Evolutionary conservation across 1,284 basidiomycete species (phyloP).

Genomic region (Trametes hirsuta): DNA sequence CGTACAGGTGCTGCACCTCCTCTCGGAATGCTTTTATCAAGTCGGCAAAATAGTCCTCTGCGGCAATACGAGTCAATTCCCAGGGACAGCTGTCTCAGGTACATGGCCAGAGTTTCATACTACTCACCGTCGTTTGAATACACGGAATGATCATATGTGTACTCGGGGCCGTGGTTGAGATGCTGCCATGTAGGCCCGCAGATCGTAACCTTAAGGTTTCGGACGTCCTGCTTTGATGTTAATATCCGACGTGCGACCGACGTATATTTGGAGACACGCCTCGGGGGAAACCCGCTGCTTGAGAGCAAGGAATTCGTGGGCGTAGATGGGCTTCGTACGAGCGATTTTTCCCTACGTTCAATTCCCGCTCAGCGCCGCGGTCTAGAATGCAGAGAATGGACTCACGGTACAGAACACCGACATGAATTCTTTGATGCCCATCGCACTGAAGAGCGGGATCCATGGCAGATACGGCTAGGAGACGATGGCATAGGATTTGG

Average conservation of each 20-base stretch:
- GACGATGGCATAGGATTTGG: not conserved
- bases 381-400: not conserved
- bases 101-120: not conserved
- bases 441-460: conserved; percentile 40
- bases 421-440: conserved; percentile 48
- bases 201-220: conserved; percentile 73
- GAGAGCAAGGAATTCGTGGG: conserved; percentile 61
- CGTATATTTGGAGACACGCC: conserved; percentile 33
- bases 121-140: conserved; percentile 61
- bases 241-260: no score
- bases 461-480: conserved; percentile 52
- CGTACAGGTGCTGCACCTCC: conserved; percentile 74
- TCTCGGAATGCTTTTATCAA: conserved; percentile 69
- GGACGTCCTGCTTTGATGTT: conserved; percentile 48
- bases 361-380: not conserved
- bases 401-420: conserved; percentile 54
- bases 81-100: not conserved
- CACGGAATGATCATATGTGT: conserved; percentile 60
- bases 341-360: conserved; percentile 58
- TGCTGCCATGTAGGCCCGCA: conserved; percentile 79
- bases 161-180: conserved; percentile 61
- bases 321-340: conserved; percentile 61
- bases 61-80: conserved; percentile 1
- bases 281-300: conserved; percentile 57
- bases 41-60: conserved; percentile 73